Base-by-base conservation (phyloP, 345 rosid genomes). In the Ceriops decandra region DNA sequence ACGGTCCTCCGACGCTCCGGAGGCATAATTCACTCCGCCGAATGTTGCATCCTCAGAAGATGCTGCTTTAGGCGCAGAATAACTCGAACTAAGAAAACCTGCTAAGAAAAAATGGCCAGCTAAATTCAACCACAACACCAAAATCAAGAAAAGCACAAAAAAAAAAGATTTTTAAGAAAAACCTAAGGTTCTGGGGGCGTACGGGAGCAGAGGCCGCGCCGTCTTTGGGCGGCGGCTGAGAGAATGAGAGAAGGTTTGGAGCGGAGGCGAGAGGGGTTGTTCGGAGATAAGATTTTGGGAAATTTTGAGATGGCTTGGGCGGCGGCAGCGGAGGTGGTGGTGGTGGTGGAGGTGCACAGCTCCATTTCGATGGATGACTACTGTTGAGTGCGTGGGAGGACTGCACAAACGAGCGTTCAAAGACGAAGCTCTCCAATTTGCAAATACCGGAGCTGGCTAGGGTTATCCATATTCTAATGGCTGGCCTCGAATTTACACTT, bases 21-120 rank as follows among this genome's bases (percentile, higher is more conserved):
- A 0, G 27, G 62, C 79, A 80, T 65, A 76, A 58, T 76, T 74
- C 5, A 75, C 63, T 57, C 73, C 85, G 59, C 65, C 57, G 8
- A 86, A 76, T 11, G 82, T 66, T 68, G 24, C 28, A 9, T 85
- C 92, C 62, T 83, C 87, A 26, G 84, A 80, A 5, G 70, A 52
- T 17, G 82, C 77, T 54, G 88, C 92, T 76, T 84, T 84, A 26
- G 81, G 85, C 65, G 75, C 73, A n/a, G 24, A 57, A 21, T 65
- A 49, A 3, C 51, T 69, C 51, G 63, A 81, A n/a, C 62, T 61
- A 19, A 74, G 51, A 53, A 64, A 66, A 7, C 81, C 95, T 84
- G 63, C 27, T 7, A 69, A 66, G 7, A 57, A 5, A 4, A 2
- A 26, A 35, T 5, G 19, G 49, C 5, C 59, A 26, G 5, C 20